A percentile compares a stretch with the other conserved stretches of the same genome.
Evolutionary conservation across 2,329 filamentous ascomycete genomes (phyloP).

Genomic region (Arthrobotrys sphaeroides): DNA sequence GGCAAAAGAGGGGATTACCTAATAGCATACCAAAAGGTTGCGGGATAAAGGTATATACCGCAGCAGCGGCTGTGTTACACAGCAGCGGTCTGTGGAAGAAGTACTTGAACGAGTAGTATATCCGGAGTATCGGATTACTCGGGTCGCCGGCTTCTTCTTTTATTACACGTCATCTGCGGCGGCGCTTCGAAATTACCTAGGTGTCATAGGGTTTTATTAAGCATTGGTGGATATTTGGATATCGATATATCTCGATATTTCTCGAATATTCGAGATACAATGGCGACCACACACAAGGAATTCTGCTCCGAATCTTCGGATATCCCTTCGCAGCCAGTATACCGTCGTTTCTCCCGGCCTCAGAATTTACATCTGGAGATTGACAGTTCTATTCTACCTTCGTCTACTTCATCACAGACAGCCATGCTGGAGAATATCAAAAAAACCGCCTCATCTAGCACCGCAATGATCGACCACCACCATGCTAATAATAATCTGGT

Average conservation of each 20-base stretch:
- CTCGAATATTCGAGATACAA: not conserved
- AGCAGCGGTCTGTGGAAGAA: no score
- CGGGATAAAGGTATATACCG: not conserved
- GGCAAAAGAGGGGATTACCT: no score
- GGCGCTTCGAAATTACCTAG: no score
- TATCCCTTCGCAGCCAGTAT: not conserved
- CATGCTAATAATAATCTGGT: not conserved
- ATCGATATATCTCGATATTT: no score
- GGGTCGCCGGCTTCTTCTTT: no score
- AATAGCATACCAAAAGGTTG: no score
- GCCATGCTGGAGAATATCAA: not conserved
- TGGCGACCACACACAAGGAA: not conserved
- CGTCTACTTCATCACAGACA: not conserved
- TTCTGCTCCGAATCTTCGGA: not conserved
- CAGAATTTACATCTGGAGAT: conserved; percentile 45
- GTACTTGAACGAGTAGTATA: no score
- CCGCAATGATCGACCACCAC: conserved; percentile 20
- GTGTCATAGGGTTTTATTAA: no score
- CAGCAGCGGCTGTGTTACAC: conserved; percentile 1
- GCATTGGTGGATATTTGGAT: no score
- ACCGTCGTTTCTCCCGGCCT: conserved; percentile 35
- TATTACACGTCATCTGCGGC: no score
- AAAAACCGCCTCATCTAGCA: not conserved
- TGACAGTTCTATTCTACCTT: no score
- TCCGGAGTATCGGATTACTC: not conserved